Conservation (phyloP, 2,329 filamentous ascomycete species). For the Botryotinia globosa region DNA sequence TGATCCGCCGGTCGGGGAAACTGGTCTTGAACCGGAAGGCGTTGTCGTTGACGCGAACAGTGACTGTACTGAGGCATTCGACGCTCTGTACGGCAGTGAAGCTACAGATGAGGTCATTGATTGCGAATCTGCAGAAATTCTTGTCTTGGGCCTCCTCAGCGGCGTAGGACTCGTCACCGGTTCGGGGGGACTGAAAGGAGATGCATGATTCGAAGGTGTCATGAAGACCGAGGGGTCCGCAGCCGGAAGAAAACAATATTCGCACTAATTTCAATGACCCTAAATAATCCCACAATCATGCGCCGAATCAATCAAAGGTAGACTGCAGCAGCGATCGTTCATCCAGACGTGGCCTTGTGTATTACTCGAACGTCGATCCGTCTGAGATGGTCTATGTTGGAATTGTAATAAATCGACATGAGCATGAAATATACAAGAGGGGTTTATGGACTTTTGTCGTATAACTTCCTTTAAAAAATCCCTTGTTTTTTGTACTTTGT, state of each 20-base stretch:
- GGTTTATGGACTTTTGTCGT: neutral
- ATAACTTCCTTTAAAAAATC: neutral
- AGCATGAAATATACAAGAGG: constrained; percentile 18
- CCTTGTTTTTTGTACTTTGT: neutral
- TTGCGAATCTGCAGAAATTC: constrained; percentile 50
- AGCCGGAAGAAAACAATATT: constrained; percentile 15
- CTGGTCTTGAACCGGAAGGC: constrained; percentile 65
- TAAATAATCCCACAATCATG: constrained; percentile 44
- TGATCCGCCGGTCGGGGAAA: constrained; percentile 59
- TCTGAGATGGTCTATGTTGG: constrained; percentile 6
- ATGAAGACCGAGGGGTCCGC: constrained; percentile 48
- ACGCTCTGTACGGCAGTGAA: constrained; percentile 52
- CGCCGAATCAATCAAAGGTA: constrained; percentile 23
- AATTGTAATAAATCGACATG: constrained; percentile 26
- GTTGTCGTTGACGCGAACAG: constrained; percentile 64
- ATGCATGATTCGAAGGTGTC: constrained; percentile 65
- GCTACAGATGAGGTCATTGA: constrained; percentile 49
- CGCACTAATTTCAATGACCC: constrained; percentile 40
- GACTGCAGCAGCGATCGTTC: constrained; percentile 5
- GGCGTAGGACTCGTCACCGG: constrained; percentile 49
- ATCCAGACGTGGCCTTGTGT: constrained; percentile 13
- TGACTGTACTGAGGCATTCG: constrained; percentile 58
- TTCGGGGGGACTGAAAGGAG: constrained; percentile 59
- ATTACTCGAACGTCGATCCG: constrained; percentile 16
- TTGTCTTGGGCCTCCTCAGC: constrained; percentile 58